Evolutionary conservation across 345 rosid species (phyloP), one percentile per base, ranked within the genome.

Genomic region (Eucalyptus pumila): DNA sequence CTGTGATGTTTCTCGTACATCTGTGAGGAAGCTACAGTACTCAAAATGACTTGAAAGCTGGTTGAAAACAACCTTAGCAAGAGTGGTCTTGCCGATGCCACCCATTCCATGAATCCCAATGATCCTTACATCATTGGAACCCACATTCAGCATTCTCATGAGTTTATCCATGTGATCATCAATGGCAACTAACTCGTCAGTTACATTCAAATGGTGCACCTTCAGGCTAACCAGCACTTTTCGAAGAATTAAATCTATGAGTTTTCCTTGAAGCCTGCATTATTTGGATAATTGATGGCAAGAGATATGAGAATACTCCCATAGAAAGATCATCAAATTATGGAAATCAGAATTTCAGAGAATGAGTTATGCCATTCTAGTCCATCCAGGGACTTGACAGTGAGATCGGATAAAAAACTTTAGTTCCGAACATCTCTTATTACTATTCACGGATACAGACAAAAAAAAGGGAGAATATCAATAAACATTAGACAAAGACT

Each of bases 71-170:
- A 34, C 89, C 30, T 58, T 89, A 76, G 94, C 93, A 32, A 93
- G 88, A 11, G 93, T 91, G 21, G 94, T 93, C 80, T 92, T 92
- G 9, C 93, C 93, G 1, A 91, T 89, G 19, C 91, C 92, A 17
- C 93, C 93, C 90, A 92, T 89, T 11, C 93, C 93, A 62, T 90
- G 89, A 23, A 92, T 88, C 52, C 87, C 90, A 23, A 89, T 42
- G 24, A 86, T 87, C 45, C 89, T 87, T 42, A 87, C 49, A 34
- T 90, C 85, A 50, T 44, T 62, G 44, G 86, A 88, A 17, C 14
- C 87, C 27, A 85, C 37, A 62, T 88, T 83, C 40, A 89, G 42
- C 42, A 91, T 48, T 65, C 83, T 44, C 87, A 81, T 56, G 37
- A 89, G 60, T 30, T 47, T 47, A 11, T 60, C 62, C 56, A 87